These are phyloP conservation scores for Erysimum cheiri DNA, from an alignment of 441 rosid species.

Conservation along the genomic window DNA sequence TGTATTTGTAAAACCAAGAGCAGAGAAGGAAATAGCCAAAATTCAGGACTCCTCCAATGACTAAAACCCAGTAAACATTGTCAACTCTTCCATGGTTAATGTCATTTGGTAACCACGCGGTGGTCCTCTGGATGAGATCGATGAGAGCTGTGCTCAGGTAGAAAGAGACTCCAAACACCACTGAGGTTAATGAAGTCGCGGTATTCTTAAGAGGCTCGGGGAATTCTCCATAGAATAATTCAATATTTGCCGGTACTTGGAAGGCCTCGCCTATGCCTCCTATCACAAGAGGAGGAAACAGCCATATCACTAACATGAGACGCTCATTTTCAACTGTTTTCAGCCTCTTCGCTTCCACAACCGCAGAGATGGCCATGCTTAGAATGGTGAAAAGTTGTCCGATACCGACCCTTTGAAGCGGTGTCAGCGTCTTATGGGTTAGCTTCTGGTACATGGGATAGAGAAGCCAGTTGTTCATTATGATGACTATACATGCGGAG, in stretches of 20 bases:
- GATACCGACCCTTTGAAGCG: conserved; percentile 46
- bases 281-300: conserved; percentile 50
- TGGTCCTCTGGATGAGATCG: conserved; percentile 38
- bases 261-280: conserved; percentile 53
- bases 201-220: conserved; percentile 48
- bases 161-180: conserved; percentile 43
- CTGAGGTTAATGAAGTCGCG: conserved; percentile 46
- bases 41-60: conserved; percentile 27
- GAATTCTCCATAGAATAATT: conserved; percentile 50
- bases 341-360: conserved; percentile 55
- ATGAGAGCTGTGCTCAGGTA: conserved; percentile 46
- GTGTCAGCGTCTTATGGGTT: conserved; percentile 32
- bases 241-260: conserved; percentile 45
- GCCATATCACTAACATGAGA: conserved; percentile 45
- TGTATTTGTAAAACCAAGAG: conserved; percentile 36
- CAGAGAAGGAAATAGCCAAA: conserved; percentile 31
- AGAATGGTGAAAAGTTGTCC: conserved; percentile 51
- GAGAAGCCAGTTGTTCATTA: conserved; percentile 40
- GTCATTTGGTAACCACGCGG: conserved; percentile 51
- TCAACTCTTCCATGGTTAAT: conserved; percentile 55
- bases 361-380: conserved; percentile 46
- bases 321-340: conserved; percentile 28
- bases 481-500: conserved; percentile 38
- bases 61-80: conserved; percentile 51
- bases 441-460: conserved; percentile 48